phyloP scores from a whole-genome alignment of 148 eudicot species.

The Amaranthus palmeri region DNA sequence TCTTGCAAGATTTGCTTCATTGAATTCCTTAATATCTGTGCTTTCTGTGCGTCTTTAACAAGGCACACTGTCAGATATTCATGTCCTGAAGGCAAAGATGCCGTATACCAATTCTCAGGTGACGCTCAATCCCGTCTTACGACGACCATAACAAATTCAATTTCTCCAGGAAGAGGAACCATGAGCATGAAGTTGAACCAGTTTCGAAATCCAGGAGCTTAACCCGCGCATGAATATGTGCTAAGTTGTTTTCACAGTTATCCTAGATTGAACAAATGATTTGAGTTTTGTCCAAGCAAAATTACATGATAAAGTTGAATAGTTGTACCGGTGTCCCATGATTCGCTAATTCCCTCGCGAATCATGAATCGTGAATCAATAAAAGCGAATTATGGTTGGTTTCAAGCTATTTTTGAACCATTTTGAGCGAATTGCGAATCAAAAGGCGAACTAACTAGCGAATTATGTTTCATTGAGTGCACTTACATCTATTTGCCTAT shows the following conservation, averaged over 20 bases:
- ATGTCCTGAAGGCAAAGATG: too few relatives aligned
- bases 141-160: background rate
- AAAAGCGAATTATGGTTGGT: background rate
- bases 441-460: too few relatives aligned
- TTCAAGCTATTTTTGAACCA: background rate
- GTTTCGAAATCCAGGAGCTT: conserved; percentile 1
- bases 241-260: background rate
- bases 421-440: background rate
- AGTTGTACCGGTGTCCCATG: background rate
- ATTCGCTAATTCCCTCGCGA: too few relatives aligned
- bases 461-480: too few relatives aligned
- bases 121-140: background rate
- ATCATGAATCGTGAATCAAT: background rate
- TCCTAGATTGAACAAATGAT: background rate
- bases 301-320: background rate
- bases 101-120: conserved; percentile 3
- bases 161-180: conserved; percentile 4
- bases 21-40: background rate
- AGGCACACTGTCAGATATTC: background rate
- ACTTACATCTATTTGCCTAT: too few relatives aligned
- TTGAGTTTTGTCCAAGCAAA: background rate
- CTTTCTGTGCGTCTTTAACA: background rate
- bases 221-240: background rate
- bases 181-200: background rate
- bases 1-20: background rate